A percentile compares a stretch with the other conserved stretches of the same genome.
These are phyloP conservation scores for Aphanocladium album DNA, from an alignment of 2,329 filamentous ascomycete species.

Conservation along the genomic window DNA sequence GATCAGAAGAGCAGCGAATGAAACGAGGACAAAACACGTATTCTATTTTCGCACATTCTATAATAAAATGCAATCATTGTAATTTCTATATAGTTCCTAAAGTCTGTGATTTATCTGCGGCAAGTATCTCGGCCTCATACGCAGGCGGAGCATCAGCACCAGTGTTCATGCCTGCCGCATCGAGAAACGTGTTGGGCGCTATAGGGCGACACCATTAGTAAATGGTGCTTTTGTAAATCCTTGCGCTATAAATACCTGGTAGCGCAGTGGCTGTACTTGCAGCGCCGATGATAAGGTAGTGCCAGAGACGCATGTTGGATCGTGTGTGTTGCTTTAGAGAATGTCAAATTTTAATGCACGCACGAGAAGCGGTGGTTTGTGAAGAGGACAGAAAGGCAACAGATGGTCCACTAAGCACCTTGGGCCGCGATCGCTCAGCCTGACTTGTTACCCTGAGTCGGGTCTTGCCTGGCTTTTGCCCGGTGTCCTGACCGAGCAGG, in stretches of 20 bases:
- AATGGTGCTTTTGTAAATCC: background rate
- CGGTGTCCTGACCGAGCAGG: background rate
- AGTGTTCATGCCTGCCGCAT: background rate
- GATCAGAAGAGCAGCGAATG: background rate
- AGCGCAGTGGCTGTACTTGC: background rate
- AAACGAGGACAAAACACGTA: background rate
- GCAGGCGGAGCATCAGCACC: background rate
- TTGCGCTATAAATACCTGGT: background rate
- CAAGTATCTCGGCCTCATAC: background rate
- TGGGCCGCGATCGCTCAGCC: background rate
- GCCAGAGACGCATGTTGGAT: background rate
- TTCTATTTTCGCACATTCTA: background rate
- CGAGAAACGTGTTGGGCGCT: background rate
- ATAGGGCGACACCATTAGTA: background rate
- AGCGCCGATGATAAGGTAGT: background rate
- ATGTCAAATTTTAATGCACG: background rate
- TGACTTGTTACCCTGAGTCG: background rate
- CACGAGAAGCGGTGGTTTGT: background rate
- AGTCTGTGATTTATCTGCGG: background rate
- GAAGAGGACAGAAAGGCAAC: background rate
- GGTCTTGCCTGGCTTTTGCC: background rate
- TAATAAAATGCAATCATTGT: background rate
- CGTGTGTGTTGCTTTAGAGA: background rate
- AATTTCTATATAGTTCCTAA: background rate
- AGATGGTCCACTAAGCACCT: no score